Evolutionary conservation across 1,284 basidiomycete genomes (phyloP).

Genomic region (Austroboletus niveus): DNA sequence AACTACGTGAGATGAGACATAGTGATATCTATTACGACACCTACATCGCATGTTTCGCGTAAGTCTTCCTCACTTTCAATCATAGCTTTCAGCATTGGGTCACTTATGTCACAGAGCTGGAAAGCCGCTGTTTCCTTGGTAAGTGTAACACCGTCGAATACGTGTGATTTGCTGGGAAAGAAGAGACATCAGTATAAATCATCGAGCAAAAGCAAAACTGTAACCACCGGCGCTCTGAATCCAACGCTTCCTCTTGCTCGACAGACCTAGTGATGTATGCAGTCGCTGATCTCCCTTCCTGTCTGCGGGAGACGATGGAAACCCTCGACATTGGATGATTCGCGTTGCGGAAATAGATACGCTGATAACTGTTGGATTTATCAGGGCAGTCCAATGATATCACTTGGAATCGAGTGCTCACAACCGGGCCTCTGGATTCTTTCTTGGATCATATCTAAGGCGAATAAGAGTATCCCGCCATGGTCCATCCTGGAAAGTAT

Average conservation of each 20-base stretch:
- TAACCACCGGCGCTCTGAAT: slow-evolving; percentile 41
- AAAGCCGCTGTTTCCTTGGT: slow-evolving; percentile 86
- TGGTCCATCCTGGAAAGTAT: slow-evolving; percentile 91
- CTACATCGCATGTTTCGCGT: slow-evolving; percentile 69
- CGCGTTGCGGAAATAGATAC: slow-evolving; percentile 80
- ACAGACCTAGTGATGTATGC: slow-evolving; percentile 38
- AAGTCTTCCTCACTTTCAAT: slow-evolving; percentile 71
- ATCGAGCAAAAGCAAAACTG: neutral
- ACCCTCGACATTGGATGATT: slow-evolving; percentile 75
- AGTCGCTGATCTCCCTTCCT: slow-evolving; percentile 45
- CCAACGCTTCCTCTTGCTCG: slow-evolving; percentile 40
- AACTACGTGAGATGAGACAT: neutral
- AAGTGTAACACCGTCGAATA: slow-evolving; percentile 84
- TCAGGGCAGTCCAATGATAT: neutral
- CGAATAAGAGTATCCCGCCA: slow-evolving; percentile 89
- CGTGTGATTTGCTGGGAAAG: slow-evolving; percentile 59
- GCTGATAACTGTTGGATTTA: slow-evolving; percentile 61
- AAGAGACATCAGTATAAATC: neutral
- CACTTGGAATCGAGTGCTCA: slow-evolving; percentile 32
- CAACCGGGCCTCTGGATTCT: slow-evolving; percentile 71
- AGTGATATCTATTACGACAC: slow-evolving; percentile 25
- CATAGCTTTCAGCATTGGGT: slow-evolving; percentile 77
- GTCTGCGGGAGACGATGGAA: slow-evolving; percentile 64
- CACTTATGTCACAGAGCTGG: slow-evolving; percentile 89
- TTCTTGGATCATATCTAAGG: slow-evolving; percentile 88